phyloP scores from a whole-genome alignment of 208 protist species.

The Trypanosoma congolense region DNA sequence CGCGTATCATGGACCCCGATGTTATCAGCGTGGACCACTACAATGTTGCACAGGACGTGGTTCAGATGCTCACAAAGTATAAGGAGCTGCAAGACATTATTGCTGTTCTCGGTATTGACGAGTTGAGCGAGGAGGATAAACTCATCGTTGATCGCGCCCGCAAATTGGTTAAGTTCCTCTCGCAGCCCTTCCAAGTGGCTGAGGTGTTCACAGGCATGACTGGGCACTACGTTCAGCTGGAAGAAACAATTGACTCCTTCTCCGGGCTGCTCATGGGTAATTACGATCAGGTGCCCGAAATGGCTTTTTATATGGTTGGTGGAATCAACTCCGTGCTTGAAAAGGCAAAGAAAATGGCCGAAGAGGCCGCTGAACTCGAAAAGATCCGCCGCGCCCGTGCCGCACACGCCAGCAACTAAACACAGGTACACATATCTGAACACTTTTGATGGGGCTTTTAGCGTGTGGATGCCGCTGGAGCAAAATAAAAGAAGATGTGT shows the following conservation, averaged over 20 bases:
- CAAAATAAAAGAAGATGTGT: too few species aligned
- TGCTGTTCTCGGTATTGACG: conserved; percentile 99
- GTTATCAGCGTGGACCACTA: conserved; percentile 97
- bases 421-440: too few species aligned
- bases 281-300: conserved; percentile 95
- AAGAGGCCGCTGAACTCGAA: conserved; percentile 67
- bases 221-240: conserved; percentile 93
- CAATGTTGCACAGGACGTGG: conserved; percentile 93
- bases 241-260: conserved; percentile 94
- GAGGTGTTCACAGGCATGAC: conserved; percentile 96
- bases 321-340: conserved; percentile 89
- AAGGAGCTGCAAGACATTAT: conserved; percentile 99
- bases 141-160: conserved; percentile 94
- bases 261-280: conserved; percentile 90
- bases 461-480: neutral
- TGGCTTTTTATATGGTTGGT: conserved; percentile 98
- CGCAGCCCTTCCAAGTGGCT: conserved; percentile 97
- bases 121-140: conserved; percentile 98
- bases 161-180: conserved; percentile 92
- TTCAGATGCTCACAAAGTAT: conserved; percentile 98
- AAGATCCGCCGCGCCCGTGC: conserved; percentile 46
- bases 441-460: too few species aligned
- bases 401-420: conserved; percentile 15
- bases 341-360: conserved; percentile 91
- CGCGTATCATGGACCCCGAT: conserved; percentile 96